Conservation (phyloP, 805 yeast species). For the Grigorovia humatica region DNA sequence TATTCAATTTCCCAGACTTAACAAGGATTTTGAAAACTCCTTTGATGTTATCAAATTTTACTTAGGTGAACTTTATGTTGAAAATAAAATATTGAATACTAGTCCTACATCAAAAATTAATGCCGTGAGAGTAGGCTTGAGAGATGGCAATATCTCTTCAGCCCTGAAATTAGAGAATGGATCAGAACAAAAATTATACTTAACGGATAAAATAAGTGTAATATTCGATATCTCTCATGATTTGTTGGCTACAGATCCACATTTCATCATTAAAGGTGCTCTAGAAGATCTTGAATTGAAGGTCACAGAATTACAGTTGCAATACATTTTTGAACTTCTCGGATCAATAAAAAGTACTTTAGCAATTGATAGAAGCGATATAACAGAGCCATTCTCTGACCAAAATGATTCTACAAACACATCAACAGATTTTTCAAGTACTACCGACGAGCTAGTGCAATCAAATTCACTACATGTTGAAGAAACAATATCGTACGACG, state of each 20-base stretch:
- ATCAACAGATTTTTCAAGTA: neutral
- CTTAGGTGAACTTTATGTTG: constrained; percentile 72
- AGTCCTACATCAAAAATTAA: constrained; percentile 34
- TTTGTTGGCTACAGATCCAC: constrained; percentile 33
- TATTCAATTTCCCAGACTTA: constrained; percentile 59
- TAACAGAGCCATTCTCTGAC: neutral
- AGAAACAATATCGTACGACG: constrained; percentile 28
- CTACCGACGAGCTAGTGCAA: neutral
- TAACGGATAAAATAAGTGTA: constrained; percentile 57
- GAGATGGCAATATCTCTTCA: constrained; percentile 62
- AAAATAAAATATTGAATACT: constrained; percentile 42
- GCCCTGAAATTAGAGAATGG: constrained; percentile 39
- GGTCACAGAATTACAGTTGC: constrained; percentile 64
- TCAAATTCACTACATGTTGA: constrained; percentile 1
- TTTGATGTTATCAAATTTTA: constrained; percentile 60
- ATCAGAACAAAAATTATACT: constrained; percentile 44
- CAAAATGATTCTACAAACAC: neutral
- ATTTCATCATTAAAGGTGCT: constrained; percentile 42
- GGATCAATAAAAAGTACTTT: constrained; percentile 44
- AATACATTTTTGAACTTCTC: constrained; percentile 44
- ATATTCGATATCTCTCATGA: constrained; percentile 45
- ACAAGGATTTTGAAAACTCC: constrained; percentile 32
- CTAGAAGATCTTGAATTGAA: constrained; percentile 43
- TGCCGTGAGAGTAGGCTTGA: constrained; percentile 54
- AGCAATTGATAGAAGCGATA: constrained; percentile 1